phyloP scores from a whole-genome alignment of 495 filamentous ascomycete genomes.

The Penicillium samsonianum region DNA sequence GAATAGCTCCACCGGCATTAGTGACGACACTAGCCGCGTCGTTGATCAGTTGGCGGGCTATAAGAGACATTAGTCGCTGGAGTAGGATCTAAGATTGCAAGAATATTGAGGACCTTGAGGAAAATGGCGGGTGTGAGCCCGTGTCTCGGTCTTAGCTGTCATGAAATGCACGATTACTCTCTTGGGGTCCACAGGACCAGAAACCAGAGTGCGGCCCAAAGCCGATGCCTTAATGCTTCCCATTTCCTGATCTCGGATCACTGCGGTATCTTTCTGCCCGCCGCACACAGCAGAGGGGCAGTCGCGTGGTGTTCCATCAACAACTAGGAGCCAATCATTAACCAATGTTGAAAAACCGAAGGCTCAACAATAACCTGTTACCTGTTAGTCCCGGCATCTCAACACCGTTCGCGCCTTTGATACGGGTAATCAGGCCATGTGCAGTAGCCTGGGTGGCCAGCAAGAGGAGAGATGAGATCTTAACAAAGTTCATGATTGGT shows the following conservation, averaged over 20 bases:
- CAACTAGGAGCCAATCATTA: slow-evolving; percentile 36
- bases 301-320: slow-evolving; percentile 59
- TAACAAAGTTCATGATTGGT: not conserved
- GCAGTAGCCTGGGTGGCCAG: slow-evolving; percentile 32
- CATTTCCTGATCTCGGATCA: slow-evolving; percentile 51
- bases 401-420: slow-evolving; percentile 55
- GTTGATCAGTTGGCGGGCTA: slow-evolving; percentile 17
- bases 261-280: slow-evolving; percentile 44
- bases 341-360: not conserved
- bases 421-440: slow-evolving; percentile 53
- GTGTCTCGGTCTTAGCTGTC: slow-evolving; percentile 7
- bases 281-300: slow-evolving; percentile 54
- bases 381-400: slow-evolving; percentile 54
- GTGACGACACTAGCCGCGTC: slow-evolving; percentile 17
- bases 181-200: slow-evolving; percentile 52
- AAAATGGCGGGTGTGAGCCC: slow-evolving; percentile 4
- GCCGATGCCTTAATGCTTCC: slow-evolving; percentile 45
- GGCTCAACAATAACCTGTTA: not conserved
- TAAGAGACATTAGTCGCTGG: not conserved
- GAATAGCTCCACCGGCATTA: slow-evolving; percentile 34
- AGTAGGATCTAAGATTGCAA: not conserved
- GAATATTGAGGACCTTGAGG: not conserved
- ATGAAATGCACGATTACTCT: slow-evolving; percentile 40
- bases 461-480: not conserved
- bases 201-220: slow-evolving; percentile 57